These are phyloP conservation scores for Schizophyllum amplum DNA, from an alignment of 1,284 basidiomycete species.

Conservation along the genomic window DNA sequence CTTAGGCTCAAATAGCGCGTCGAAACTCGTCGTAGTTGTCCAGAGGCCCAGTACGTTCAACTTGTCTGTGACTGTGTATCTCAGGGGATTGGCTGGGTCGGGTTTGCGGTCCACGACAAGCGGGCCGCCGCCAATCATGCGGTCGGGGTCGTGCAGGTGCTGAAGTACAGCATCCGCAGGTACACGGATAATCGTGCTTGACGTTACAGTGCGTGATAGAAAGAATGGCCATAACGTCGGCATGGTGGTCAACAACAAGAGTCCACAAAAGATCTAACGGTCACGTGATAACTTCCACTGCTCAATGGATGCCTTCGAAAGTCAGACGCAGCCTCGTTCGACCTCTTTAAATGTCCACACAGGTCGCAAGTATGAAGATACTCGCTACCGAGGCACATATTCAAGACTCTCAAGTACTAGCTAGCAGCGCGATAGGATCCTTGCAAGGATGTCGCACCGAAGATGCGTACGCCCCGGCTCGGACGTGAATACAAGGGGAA, in stretches of 20 bases:
- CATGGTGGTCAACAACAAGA: background rate
- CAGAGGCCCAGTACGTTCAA: conserved; percentile 21
- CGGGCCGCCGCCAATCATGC: conserved; percentile 26
- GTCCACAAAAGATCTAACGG: background rate
- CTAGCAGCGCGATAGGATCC: too few species aligned
- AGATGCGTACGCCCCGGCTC: background rate
- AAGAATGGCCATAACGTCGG: background rate
- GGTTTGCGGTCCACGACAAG: conserved; percentile 21
- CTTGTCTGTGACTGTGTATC: conserved; percentile 27
- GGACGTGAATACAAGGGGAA: background rate
- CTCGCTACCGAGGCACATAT: too few species aligned
- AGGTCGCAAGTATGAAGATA: too few species aligned
- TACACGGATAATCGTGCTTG: conserved; percentile 19
- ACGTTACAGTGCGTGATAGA: conserved; percentile 8
- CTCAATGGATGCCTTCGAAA: background rate
- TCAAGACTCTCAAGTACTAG: too few species aligned
- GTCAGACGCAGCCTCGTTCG: too few species aligned
- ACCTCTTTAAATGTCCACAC: too few species aligned
- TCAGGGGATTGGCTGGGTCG: conserved; percentile 19
- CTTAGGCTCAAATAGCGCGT: conserved; percentile 16
- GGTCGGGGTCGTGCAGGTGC: conserved; percentile 26
- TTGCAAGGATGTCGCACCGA: too few species aligned
- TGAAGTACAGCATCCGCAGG: conserved; percentile 18
- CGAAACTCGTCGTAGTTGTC: conserved; percentile 21
- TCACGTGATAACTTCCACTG: background rate